A percentile compares a stretch with the other conserved stretches of the same genome.
These are phyloP conservation scores for Stramenopiles sp. DNA, from an alignment of 352 stramenopile genomes.

Conservation along the genomic window DNA sequence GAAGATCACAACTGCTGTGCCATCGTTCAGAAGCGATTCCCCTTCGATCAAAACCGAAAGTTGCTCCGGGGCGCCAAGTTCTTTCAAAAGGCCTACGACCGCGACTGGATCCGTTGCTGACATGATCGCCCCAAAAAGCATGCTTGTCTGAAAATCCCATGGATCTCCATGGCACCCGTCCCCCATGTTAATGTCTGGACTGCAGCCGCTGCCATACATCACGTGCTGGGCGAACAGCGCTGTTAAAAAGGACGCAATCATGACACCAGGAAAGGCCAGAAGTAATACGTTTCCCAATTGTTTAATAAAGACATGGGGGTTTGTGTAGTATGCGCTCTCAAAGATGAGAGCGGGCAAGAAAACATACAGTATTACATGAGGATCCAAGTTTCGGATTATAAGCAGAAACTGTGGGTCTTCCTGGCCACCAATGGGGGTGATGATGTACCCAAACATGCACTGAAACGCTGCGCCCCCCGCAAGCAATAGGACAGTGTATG, in stretches of 20 bases:
- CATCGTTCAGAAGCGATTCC: constrained; percentile 55
- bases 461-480: not conserved
- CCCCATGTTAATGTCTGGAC: no score
- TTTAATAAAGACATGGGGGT: constrained; percentile 31
- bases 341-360: constrained; percentile 46
- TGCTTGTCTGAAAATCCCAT: constrained; percentile 24
- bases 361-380: constrained; percentile 33
- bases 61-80: constrained; percentile 36
- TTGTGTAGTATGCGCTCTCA: constrained; percentile 31
- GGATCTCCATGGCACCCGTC: no score
- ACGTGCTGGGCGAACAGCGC: constrained; percentile 26
- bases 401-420: not conserved
- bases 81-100: constrained; percentile 43
- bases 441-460: not conserved
- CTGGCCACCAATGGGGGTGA: not conserved
- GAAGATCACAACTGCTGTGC: constrained; percentile 49
- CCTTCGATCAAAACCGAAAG: constrained; percentile 39
- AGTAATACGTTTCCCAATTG: constrained; percentile 29
- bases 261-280: constrained; percentile 39
- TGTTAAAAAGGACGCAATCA: constrained; percentile 29
- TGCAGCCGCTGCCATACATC: no score
- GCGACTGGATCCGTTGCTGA: constrained; percentile 50
- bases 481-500: not conserved
- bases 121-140: constrained; percentile 46
- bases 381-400: constrained; percentile 21